phyloP scores from a whole-genome alignment of 2,329 filamentous ascomycete genomes.

The Diaporthe sp. region DNA sequence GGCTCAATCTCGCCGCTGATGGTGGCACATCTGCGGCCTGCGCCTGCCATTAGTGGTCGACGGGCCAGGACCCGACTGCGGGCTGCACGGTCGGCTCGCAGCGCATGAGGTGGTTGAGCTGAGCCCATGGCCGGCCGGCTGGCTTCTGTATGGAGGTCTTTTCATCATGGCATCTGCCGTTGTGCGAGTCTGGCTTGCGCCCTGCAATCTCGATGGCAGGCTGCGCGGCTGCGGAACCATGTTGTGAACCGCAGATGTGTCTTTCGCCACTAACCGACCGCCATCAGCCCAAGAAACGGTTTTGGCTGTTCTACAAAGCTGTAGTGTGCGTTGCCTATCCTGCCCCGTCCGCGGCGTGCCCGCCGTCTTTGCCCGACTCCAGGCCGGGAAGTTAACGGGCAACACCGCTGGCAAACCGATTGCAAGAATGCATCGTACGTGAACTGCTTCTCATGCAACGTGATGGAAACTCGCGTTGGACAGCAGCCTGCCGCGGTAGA shows the following conservation, averaged over 20 bases:
- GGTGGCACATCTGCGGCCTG: neutral
- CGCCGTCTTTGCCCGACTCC: slow-evolving; percentile 10
- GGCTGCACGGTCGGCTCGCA: slow-evolving; percentile 7
- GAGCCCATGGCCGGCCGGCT: neutral
- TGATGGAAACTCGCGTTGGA: neutral
- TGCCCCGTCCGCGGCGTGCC: slow-evolving; percentile 16
- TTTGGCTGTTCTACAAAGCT: slow-evolving; percentile 34
- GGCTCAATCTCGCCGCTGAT: neutral
- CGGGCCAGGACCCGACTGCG: neutral
- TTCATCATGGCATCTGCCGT: slow-evolving; percentile 32
- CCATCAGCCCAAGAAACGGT: slow-evolving; percentile 35
- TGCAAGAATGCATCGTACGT: slow-evolving; percentile 11
- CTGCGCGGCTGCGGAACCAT: slow-evolving; percentile 30
- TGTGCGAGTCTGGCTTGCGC: slow-evolving; percentile 30
- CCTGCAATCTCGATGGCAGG: slow-evolving; percentile 31
- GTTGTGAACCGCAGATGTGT: slow-evolving; percentile 35
- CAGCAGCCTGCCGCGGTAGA: neutral
- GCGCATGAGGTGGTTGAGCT: neutral
- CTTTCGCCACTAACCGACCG: slow-evolving; percentile 37
- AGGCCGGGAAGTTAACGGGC: neutral
- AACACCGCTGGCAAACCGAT: neutral
- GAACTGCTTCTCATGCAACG: slow-evolving; percentile 13
- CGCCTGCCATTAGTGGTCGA: neutral
- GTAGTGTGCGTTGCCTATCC: slow-evolving; percentile 4
- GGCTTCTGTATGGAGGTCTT: neutral